These are phyloP conservation scores for Haberlea rhodopensis DNA, from an alignment of 257 asterid species.

Conservation along the genomic window DNA sequence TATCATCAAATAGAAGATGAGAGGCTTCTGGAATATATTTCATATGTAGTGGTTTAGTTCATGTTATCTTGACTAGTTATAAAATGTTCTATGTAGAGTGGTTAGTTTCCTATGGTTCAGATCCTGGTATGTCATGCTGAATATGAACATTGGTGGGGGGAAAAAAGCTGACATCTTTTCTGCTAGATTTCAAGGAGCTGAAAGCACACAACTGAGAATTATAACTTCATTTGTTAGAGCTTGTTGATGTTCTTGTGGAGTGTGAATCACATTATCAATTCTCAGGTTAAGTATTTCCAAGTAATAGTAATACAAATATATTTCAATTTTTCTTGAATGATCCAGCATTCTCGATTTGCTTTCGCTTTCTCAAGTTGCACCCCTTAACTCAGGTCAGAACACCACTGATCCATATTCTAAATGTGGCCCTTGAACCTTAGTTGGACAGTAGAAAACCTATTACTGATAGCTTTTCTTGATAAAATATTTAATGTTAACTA, in stretches of 20 bases:
- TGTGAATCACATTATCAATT: constrained; percentile 92
- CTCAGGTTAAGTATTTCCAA: constrained; percentile 58
- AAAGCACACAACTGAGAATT: constrained; percentile 81
- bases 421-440: too few relatives aligned
- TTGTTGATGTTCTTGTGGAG: constrained; percentile 89
- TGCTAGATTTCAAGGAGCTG: constrained; percentile 81
- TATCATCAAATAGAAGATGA: too few relatives aligned
- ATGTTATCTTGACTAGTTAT: too few relatives aligned
- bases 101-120: too few relatives aligned
- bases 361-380: too few relatives aligned
- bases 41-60: too few relatives aligned
- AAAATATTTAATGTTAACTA: too few relatives aligned
- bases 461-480: too few relatives aligned
- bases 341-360: not conserved
- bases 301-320: not conserved
- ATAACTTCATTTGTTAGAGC: constrained; percentile 86
- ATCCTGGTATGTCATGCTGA: not conserved
- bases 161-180: constrained; percentile 21
- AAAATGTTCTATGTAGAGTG: too few relatives aligned
- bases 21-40: too few relatives aligned
- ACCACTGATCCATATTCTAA: constrained; percentile 81
- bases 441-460: constrained; percentile 81
- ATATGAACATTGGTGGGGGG: constrained; percentile 2
- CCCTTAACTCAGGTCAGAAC: constrained; percentile 75
- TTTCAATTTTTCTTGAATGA: constrained; percentile 15